Evolutionary conservation across 192 early-diverging fungal genomes (phyloP), one percentile per base, ranked within the genome.

Genomic region (Rhizoclosmatium globosum): DNA sequence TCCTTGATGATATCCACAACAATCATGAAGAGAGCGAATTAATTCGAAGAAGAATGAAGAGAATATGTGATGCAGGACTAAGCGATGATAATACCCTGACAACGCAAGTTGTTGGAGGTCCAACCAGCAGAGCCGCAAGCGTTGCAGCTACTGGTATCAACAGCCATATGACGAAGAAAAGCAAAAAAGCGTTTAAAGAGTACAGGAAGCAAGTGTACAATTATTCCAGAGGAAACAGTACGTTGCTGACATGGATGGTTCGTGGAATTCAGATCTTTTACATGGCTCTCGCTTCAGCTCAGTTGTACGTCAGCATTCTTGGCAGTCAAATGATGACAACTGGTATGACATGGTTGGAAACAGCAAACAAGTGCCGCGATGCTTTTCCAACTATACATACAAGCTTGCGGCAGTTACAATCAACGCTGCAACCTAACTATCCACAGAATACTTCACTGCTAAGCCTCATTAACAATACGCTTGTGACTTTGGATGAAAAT

Each of bases 181-280:
- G 71, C 45, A 72, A 79, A 66, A 47, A 60, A 50, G 66, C 64
- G 21, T 79, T 61, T 42, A 79, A 79, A 53, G 78, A 72, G 47
- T 79, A 79, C 44, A 42, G 78, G 44, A 79, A 79, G 48, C 78
- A 79, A 67, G 78, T 79, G 11, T 79, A 79, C 43, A 43, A 73
- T 39, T 79, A 79, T 66, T 79, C 78, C 4, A 79, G 65, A 46
- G 78, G 70, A 31, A 79, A 79, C 53, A 73, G 70, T n/a, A 45
- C 69, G 38, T 61, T 64, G 4, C 62, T 79, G 19, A 64, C 46
- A 7, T 79, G 78, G 78, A 79, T 79, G 78, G 48, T 79, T 43
- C 50, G 78, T 65, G 78, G 70, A 9, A 71, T 79, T 21, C 78
- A 79, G 53, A 44, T 72, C 6, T 47, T 73, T 31, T 71, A 74